Conservation (phyloP, 441 rosid genomes). For the Hypseocharis bilobata region DNA sequence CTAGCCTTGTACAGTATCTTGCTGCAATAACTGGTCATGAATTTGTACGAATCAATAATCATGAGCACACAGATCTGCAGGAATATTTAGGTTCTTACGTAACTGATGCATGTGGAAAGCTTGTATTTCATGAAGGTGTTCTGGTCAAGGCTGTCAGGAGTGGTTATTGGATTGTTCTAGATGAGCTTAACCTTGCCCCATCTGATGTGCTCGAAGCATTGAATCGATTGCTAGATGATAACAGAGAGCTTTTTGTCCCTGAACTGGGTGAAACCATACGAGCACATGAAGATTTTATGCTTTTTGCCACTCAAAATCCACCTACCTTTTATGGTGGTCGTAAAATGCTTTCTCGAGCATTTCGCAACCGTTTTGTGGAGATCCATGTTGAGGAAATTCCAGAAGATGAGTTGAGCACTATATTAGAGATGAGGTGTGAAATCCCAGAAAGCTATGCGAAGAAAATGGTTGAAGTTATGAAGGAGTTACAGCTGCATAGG, state of each 20-base stretch:
- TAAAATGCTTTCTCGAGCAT: slow-evolving; percentile 95
- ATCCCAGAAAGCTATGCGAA: slow-evolving; percentile 72
- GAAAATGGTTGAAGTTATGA: slow-evolving; percentile 89
- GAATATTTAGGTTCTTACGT: slow-evolving; percentile 90
- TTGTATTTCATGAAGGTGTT: slow-evolving; percentile 85
- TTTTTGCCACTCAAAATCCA: slow-evolving; percentile 97
- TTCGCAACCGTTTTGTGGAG: slow-evolving; percentile 96
- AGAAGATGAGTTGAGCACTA: slow-evolving; percentile 67
- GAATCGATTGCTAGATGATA: slow-evolving; percentile 90
- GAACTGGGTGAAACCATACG: slow-evolving; percentile 63
- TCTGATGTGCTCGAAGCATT: slow-evolving; percentile 95
- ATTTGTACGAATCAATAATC: slow-evolving; percentile 91
- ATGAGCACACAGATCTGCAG: slow-evolving; percentile 91
- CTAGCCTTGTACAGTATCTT: slow-evolving; percentile 96
- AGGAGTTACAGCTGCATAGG: slow-evolving; percentile 80
- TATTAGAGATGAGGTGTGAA: slow-evolving; percentile 56
- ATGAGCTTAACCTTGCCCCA: slow-evolving; percentile 94
- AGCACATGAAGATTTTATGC: slow-evolving; percentile 94
- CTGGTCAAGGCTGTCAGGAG: slow-evolving; percentile 86
- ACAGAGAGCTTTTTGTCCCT: slow-evolving; percentile 91
- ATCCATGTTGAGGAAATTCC: slow-evolving; percentile 98
- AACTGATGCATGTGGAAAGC: slow-evolving; percentile 77
- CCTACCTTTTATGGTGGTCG: slow-evolving; percentile 96
- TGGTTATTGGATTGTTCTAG: slow-evolving; percentile 94
- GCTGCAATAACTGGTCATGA: slow-evolving; percentile 77